phyloP scores from a whole-genome alignment of 768 basidiomycete species.

The Arthromyces matolae region DNA sequence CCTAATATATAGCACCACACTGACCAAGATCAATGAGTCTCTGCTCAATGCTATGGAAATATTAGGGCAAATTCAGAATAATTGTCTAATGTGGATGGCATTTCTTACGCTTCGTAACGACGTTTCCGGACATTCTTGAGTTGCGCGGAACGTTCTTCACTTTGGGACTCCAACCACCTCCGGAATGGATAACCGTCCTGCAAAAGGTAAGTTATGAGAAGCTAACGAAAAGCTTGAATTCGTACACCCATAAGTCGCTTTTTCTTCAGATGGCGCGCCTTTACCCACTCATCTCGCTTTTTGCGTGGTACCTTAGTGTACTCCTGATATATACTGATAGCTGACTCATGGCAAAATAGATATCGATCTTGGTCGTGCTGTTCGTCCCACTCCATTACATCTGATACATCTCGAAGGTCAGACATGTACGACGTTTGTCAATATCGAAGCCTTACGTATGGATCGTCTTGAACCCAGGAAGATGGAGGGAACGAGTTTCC shows the following conservation, averaged over 20 bases:
- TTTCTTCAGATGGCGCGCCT: background rate
- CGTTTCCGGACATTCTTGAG: background rate
- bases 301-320: background rate
- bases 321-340: too few species aligned
- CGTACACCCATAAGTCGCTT: background rate
- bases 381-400: too few species aligned
- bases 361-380: too few species aligned
- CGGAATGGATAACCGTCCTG: background rate
- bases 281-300: background rate
- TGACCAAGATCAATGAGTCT: conserved; percentile 1
- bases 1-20: background rate
- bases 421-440: too few species aligned
- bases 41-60: background rate
- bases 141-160: background rate
- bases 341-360: too few species aligned
- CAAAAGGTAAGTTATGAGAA: too few species aligned
- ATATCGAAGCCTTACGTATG: too few species aligned
- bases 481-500: too few species aligned
- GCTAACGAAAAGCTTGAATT: background rate
- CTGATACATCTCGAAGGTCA: too few species aligned
- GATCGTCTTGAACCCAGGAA: too few species aligned
- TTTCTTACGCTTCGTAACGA: conserved; percentile 1
- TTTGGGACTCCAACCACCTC: background rate
- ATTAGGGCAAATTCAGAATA: background rate
- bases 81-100: background rate